Conservation (phyloP, 129 eudicot genomes). For the carrot (Daucus carota) region DH1_v3.0 NC_030388.2:32178001-32178500, state of each 20-base stretch:
- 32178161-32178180: constrained; percentile 43
- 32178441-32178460: constrained; percentile 29
- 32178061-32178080: constrained; percentile 75
- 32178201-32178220: constrained; percentile 71
- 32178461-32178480: constrained; percentile 37
- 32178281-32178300: constrained; percentile 83
- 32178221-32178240: constrained; percentile 78
- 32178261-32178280: constrained; percentile 55
- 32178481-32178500: constrained; percentile 83
- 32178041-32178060: constrained; percentile 59
- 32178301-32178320: constrained; percentile 80
- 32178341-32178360: constrained; percentile 76
- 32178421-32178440: constrained; percentile 68
- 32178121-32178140: constrained; percentile 60
- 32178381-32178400: constrained; percentile 45
- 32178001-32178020: constrained; percentile 41
- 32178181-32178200: constrained; percentile 52
- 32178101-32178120: constrained; percentile 8
- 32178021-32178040: constrained; percentile 36
- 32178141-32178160: constrained; percentile 44
- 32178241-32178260: constrained; percentile 58
- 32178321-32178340: constrained; percentile 70
- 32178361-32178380: constrained; percentile 67
- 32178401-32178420: constrained; percentile 79
- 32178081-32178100: constrained; percentile 43